Base-by-base conservation (phyloP, 495 filamentous ascomycete genomes). In the Gamarada debralockiae region DNA sequence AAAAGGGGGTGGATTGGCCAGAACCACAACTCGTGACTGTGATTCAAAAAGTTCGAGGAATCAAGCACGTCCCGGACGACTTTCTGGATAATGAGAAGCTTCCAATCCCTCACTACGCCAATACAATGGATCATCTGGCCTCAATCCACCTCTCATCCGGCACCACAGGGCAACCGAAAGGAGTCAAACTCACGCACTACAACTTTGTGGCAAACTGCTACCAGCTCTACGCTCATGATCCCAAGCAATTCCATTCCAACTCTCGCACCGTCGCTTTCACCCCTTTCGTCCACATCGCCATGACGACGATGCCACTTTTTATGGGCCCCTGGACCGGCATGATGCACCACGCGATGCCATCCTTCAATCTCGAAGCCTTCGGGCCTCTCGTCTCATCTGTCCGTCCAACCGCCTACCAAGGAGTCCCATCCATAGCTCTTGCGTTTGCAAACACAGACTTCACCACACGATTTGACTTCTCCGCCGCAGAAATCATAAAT, bases 141-240 rank as follows among this genome's bases (percentile, higher is more conserved):
- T 87, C 85, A 60, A 66, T 89, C n/a, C 73, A 92, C 58, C 96
- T n/a, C n/a, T n/a, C n/a, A n/a, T 95, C 69, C 18, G 92, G 92
- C n/a, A 97, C 92, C 0, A 97, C 92, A 0, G 92, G 92, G 13
- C 66, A 88, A 40, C 92, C 92, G 1, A 97, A 97, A 68, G 92
- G 92, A 17, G 92, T 96, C 9, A 86, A 86, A 80, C 72, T 97
- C 7, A 86, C 79, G 37, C 92, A 97, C 64, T 62, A 68, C 48
- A 95, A 95, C 64, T 81, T 95, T 41, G 73, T 92, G 3, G 70
- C 89, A 55, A 65, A 75, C 36, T 55, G 72, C 21, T 65, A 74
- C 0, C 62, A 67, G 21, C 68, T 70, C n/a, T n/a, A n/a, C n/a
- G 57, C 59, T 9, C 49, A 73, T 48, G 67, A 70, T 46, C 51